These are phyloP conservation scores for Aureobasidium sp. DNA, from an alignment of 2,329 filamentous ascomycete genomes.

Conservation along the genomic window DNA sequence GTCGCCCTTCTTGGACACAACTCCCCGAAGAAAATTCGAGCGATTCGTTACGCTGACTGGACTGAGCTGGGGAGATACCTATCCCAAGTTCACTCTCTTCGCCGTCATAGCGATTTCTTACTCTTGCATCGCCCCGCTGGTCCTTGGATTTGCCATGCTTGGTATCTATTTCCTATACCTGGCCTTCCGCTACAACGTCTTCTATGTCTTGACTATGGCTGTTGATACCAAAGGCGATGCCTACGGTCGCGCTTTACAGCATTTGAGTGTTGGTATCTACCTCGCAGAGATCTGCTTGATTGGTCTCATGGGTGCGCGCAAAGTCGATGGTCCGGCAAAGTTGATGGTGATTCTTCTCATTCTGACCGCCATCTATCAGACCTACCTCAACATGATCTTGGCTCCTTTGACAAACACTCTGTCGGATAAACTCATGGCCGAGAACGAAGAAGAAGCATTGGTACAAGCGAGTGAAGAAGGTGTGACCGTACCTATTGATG, in stretches of 20 bases:
- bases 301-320: constrained; percentile 38
- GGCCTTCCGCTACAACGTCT: constrained; percentile 42
- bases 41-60: constrained; percentile 35
- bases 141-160: constrained; percentile 38
- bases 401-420: constrained; percentile 26
- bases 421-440: constrained; percentile 21
- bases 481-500: constrained; percentile 19
- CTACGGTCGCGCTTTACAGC: constrained; percentile 38
- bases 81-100: constrained; percentile 33
- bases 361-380: constrained; percentile 35
- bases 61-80: constrained; percentile 38
- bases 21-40: constrained; percentile 39
- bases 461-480: constrained; percentile 23
- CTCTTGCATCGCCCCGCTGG: constrained; percentile 39
- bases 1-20: constrained; percentile 30
- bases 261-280: constrained; percentile 40
- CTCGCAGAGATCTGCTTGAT: constrained; percentile 40
- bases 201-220: constrained; percentile 39
- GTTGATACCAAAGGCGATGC: constrained; percentile 38
- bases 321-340: constrained; percentile 33
- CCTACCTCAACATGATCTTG: constrained; percentile 29
- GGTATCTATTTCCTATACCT: constrained; percentile 39
- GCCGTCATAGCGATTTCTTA: constrained; percentile 35
- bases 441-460: constrained; percentile 5
- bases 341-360: constrained; percentile 35